Conservation (phyloP, 345 rosid genomes). For the Trapa incisa region DNA sequence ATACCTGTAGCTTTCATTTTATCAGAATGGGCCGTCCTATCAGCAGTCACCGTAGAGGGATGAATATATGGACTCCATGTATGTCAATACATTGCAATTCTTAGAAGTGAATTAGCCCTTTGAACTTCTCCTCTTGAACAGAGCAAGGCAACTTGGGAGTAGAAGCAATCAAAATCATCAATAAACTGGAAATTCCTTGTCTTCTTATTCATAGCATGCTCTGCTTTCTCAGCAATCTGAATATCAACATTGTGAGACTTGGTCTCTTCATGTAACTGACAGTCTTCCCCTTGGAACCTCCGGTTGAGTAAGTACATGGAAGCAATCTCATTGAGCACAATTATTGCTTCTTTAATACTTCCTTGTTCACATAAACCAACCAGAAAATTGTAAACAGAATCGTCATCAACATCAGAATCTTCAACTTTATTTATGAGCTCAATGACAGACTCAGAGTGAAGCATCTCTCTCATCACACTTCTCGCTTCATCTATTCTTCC, state of each 20-base stretch:
- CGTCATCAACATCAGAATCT: conserved; percentile 41
- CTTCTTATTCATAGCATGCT: conserved; percentile 7
- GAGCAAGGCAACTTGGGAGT: conserved; percentile 45
- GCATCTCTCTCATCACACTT: conserved; percentile 71
- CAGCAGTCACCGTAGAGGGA: not conserved
- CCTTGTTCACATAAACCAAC: conserved; percentile 56
- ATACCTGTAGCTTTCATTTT: not conserved
- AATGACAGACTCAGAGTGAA: conserved; percentile 41
- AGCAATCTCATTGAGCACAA: conserved; percentile 47
- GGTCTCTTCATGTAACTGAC: conserved; percentile 12
- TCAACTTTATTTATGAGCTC: conserved; percentile 44
- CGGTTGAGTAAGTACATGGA: conserved; percentile 34
- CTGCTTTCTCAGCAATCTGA: conserved; percentile 11
- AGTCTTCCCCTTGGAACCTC: conserved; percentile 19
- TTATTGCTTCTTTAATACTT: conserved; percentile 45
- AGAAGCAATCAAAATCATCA: conserved; percentile 32
- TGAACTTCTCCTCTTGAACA: conserved; percentile 54
- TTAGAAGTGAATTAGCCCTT: conserved; percentile 33
- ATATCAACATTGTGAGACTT: conserved; percentile 11
- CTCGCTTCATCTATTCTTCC: conserved; percentile 95
- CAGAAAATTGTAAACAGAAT: conserved; percentile 38
- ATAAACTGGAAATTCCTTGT: conserved; percentile 9
- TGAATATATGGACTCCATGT: not conserved
- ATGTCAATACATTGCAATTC: not conserved
- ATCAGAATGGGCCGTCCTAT: not conserved